phyloP scores from a whole-genome alignment of 495 filamentous ascomycete species.

The Neurospora intermedia region DNA sequence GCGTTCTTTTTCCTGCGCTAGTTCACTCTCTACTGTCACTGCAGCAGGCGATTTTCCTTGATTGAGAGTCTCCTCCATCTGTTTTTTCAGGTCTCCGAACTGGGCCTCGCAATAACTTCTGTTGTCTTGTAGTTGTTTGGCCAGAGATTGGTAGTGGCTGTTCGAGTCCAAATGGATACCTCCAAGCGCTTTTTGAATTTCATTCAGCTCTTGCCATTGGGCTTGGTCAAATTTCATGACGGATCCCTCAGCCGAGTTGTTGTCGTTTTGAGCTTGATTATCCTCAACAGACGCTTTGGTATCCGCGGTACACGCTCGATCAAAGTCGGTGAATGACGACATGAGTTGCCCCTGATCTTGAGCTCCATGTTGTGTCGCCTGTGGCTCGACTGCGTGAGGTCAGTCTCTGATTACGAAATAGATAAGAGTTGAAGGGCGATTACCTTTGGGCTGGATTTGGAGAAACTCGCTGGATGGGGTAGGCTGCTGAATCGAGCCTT shows the following conservation, averaged over 20 bases:
- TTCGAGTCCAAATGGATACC: neutral
- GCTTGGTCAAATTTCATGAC: neutral
- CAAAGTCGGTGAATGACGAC: neutral
- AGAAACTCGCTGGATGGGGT: neutral
- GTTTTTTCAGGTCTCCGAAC: neutral
- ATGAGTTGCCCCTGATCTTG: neutral
- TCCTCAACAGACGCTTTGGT: neutral
- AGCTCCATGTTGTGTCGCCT: neutral
- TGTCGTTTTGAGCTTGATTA: neutral
- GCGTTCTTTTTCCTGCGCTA: neutral
- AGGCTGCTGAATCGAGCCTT: neutral
- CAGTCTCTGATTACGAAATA: neutral
- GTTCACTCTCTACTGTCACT: neutral
- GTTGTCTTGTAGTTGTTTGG: neutral
- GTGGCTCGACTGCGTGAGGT: neutral
- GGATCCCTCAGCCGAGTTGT: neutral
- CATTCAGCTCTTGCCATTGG: neutral
- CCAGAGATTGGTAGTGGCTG: neutral
- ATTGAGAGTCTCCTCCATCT: neutral
- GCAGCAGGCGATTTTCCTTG: neutral
- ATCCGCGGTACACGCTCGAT: neutral
- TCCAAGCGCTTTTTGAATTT: neutral
- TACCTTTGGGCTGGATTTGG: neutral
- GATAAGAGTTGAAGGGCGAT: neutral
- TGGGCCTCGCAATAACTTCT: neutral